phyloP scores from a whole-genome alignment of 768 basidiomycete genomes.

The Hygrophorus russula region DNA sequence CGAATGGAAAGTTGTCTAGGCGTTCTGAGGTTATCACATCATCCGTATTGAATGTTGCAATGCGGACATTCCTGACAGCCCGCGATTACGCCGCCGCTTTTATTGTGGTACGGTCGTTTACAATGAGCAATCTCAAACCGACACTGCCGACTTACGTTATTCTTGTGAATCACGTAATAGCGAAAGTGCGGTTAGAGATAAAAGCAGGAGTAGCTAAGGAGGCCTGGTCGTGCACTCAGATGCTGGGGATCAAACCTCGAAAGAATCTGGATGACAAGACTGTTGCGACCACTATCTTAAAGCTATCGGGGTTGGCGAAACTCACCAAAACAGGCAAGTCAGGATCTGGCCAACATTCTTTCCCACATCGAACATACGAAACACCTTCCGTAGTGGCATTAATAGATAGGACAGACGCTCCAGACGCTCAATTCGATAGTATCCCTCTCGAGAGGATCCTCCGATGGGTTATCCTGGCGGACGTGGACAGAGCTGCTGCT shows the following conservation, averaged over 20 bases:
- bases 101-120: conserved; percentile 23
- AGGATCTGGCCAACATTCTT: no score
- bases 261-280: neutral
- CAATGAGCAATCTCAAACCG: conserved; percentile 17
- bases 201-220: conserved; percentile 1
- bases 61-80: conserved; percentile 31
- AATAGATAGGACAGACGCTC: neutral
- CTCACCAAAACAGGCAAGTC: no score
- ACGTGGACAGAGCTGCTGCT: neutral
- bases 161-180: conserved; percentile 26
- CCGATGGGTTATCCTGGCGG: conserved; percentile 1
- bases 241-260: conserved; percentile 1
- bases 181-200: conserved; percentile 16
- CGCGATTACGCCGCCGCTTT: conserved; percentile 39
- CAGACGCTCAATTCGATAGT: neutral
- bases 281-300: neutral
- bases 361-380: neutral
- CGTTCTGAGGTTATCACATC: conserved; percentile 18
- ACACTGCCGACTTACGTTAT: conserved; percentile 27
- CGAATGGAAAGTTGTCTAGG: conserved; percentile 4
- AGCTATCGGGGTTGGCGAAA: neutral
- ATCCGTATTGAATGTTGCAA: conserved; percentile 27
- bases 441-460: conserved; percentile 3
- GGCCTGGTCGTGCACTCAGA: conserved; percentile 1
- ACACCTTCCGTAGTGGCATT: neutral